phyloP scores from a whole-genome alignment of 805 yeast genomes.

The Candida namnaoensis region DNA sequence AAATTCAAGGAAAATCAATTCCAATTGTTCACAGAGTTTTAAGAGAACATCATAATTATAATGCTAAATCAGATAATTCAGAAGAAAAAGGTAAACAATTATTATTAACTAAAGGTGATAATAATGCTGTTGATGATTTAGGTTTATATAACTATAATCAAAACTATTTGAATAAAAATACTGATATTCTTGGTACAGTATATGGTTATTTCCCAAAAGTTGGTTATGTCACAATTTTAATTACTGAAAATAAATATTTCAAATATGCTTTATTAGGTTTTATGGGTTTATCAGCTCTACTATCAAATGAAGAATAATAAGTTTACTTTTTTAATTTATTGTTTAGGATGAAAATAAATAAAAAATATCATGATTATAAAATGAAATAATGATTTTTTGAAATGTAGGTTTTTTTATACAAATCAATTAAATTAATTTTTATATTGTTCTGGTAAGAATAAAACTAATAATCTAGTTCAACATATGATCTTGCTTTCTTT shows the following conservation, averaged over 20 bases:
- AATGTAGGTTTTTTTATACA: too few relatives aligned
- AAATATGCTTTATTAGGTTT: constrained; percentile 71
- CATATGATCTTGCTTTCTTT: too few relatives aligned
- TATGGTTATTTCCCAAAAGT: constrained; percentile 82
- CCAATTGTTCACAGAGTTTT: constrained; percentile 97
- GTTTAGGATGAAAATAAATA: too few relatives aligned
- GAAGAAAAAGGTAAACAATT: constrained; percentile 39
- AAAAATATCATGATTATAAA: too few relatives aligned
- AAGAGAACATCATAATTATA: constrained; percentile 59
- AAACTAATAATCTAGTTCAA: too few relatives aligned
- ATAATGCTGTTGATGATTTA: constrained; percentile 86
- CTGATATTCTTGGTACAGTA: constrained; percentile 86
- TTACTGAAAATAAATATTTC: constrained; percentile 82
- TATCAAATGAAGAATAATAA: constrained; percentile 39
- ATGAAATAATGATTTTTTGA: too few relatives aligned
- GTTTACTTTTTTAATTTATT: too few relatives aligned
- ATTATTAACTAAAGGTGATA: constrained; percentile 91
- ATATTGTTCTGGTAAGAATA: too few relatives aligned
- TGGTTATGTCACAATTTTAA: constrained; percentile 86
- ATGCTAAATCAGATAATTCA: constrained; percentile 11
- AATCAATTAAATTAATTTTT: too few relatives aligned
- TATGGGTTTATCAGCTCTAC: constrained; percentile 60
- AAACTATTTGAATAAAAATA: constrained; percentile 63
- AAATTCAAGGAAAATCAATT: constrained; percentile 65
- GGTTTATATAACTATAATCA: constrained; percentile 74